Conservation (phyloP, 345 rosid species). For the Alliaria petiolata region DNA sequence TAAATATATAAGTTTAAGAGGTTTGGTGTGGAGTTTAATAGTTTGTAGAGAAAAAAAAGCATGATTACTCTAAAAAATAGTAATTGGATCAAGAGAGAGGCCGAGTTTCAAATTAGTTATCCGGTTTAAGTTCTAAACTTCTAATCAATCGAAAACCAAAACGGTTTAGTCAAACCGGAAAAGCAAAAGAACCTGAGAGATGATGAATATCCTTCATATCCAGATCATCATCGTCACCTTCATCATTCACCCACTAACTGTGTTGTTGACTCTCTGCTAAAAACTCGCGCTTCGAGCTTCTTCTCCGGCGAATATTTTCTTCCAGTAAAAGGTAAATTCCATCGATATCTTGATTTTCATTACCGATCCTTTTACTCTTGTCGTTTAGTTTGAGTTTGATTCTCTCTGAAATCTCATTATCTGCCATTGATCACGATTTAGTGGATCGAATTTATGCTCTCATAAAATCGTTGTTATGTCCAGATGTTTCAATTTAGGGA, state of each 20-base stretch:
- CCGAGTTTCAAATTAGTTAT: background rate
- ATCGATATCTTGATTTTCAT: background rate
- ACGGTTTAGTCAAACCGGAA: background rate
- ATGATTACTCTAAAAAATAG: too few relatives aligned
- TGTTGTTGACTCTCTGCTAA: constrained; percentile 13
- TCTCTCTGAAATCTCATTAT: background rate
- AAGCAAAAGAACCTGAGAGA: background rate
- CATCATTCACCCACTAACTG: background rate
- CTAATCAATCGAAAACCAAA: background rate
- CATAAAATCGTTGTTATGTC: background rate
- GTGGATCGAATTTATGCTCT: background rate
- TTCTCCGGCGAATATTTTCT: background rate
- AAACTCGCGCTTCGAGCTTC: background rate
- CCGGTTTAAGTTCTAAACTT: background rate
- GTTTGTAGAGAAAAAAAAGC: too few relatives aligned
- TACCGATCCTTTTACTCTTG: background rate
- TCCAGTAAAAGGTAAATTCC: background rate
- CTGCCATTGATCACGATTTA: background rate
- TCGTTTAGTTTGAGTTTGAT: background rate
- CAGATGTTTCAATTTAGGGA: background rate
- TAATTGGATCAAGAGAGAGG: too few relatives aligned
- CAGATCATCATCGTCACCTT: background rate
- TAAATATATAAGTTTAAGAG: too few relatives aligned
- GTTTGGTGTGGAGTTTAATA: too few relatives aligned
- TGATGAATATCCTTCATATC: background rate